Percentiles rank a stretch among this genome's conserved stretches.
Evolutionary conservation across 2,329 filamentous ascomycete genomes (phyloP).

Genomic region (Aspergillus novofumigatus): DNA sequence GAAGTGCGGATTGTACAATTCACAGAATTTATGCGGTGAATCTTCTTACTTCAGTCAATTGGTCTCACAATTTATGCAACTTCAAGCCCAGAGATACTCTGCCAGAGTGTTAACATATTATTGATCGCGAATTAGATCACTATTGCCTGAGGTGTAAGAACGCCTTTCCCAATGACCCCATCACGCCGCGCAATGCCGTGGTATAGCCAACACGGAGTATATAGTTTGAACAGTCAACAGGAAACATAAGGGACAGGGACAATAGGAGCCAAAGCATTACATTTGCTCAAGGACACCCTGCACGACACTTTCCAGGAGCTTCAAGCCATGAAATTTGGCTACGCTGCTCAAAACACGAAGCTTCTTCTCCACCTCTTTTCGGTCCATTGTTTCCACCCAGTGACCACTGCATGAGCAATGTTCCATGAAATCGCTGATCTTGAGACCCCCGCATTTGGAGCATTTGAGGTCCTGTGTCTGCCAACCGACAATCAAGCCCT

Average conservation of each 20-base stretch:
- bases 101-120: not conserved
- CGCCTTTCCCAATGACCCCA: not conserved
- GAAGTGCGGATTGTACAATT: not conserved
- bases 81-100: not conserved
- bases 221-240: constrained; percentile 5
- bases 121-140: not conserved
- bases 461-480: constrained; percentile 87
- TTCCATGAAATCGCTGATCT: constrained; percentile 92
- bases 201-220: constrained; percentile 4
- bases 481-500: constrained; percentile 75
- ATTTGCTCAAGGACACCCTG: constrained; percentile 55
- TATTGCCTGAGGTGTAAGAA: not conserved
- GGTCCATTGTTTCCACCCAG: constrained; percentile 71
- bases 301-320: constrained; percentile 75
- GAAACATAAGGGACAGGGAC: constrained; percentile 4
- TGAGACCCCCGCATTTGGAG: constrained; percentile 60
- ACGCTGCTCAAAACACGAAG: constrained; percentile 70
- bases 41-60: not conserved
- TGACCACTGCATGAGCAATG: constrained; percentile 89
- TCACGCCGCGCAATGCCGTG: not conserved
- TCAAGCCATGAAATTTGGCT: constrained; percentile 72
- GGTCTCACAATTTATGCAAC: not conserved
- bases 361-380: constrained; percentile 60
- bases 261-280: constrained; percentile 16
- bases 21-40: not conserved